These are phyloP conservation scores for Tricholomella constricta DNA, from an alignment of 768 basidiomycete species.

Conservation along the genomic window DNA sequence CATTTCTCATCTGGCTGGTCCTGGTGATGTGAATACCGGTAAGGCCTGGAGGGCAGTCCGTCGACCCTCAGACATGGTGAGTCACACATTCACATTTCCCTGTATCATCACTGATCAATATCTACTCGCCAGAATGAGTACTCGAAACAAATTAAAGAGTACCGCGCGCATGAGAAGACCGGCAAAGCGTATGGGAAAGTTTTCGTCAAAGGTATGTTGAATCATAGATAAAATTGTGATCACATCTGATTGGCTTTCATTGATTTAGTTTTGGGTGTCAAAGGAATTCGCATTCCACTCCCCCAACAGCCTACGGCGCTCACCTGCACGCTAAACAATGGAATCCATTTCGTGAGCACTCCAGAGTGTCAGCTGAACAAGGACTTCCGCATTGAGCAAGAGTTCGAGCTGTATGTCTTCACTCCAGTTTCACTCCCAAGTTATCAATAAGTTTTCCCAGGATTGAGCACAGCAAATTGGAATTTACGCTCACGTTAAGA, in stretches of 20 bases:
- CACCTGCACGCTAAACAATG: constrained; percentile 92
- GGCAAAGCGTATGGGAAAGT: constrained; percentile 90
- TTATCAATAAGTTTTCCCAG: constrained; percentile 25
- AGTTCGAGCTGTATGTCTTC: constrained; percentile 81
- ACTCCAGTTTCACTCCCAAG: background rate
- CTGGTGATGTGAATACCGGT: constrained; percentile 82
- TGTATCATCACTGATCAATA: constrained; percentile 9
- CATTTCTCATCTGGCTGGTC: constrained; percentile 67
- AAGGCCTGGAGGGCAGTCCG: constrained; percentile 87
- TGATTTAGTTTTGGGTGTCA: constrained; percentile 71
- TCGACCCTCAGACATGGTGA: constrained; percentile 92
- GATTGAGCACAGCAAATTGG: constrained; percentile 92
- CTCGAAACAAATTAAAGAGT: constrained; percentile 85
- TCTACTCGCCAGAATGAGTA: constrained; percentile 77
- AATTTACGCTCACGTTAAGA: constrained; percentile 90
- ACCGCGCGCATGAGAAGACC: constrained; percentile 70
- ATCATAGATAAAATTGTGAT: too few species aligned
- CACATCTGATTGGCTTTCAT: background rate
- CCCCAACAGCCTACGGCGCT: constrained; percentile 75
- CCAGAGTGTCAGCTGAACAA: constrained; percentile 66
- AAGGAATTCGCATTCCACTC: constrained; percentile 72
- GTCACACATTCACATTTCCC: constrained; percentile 21
- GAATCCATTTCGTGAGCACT: constrained; percentile 93
- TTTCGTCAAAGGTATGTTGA: constrained; percentile 82
- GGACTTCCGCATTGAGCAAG: constrained; percentile 76